These are phyloP conservation scores for Penicillium polonicum DNA, from an alignment of 2,329 filamentous ascomycete genomes.

Conservation along the genomic window DNA sequence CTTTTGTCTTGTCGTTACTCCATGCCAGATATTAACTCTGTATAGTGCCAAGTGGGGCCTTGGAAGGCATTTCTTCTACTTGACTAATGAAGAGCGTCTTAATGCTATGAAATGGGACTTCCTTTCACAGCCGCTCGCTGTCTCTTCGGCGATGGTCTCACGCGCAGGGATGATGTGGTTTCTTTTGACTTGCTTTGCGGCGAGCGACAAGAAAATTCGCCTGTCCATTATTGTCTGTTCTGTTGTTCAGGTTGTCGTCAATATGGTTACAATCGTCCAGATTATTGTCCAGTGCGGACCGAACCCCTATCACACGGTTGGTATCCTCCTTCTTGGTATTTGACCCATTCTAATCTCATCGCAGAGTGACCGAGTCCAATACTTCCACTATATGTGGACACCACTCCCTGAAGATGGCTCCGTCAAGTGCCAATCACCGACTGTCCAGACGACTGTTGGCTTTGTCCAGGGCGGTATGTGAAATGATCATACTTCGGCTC, in stretches of 20 bases:
- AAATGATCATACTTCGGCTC: background rate
- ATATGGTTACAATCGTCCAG: constrained; percentile 36
- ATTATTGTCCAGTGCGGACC: constrained; percentile 40
- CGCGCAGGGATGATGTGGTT: constrained; percentile 41
- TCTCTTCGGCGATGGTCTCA: constrained; percentile 36
- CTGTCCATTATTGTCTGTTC: constrained; percentile 34
- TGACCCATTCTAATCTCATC: constrained; percentile 23
- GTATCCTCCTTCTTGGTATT: background rate
- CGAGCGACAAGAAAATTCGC: constrained; percentile 31
- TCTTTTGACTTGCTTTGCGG: constrained; percentile 35
- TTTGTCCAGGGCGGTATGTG: constrained; percentile 37
- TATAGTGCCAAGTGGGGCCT: constrained; percentile 32
- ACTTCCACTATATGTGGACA: constrained; percentile 44
- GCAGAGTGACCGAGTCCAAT: constrained; percentile 34
- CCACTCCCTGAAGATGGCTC: constrained; percentile 35
- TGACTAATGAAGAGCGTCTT: constrained; percentile 24
- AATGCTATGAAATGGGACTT: constrained; percentile 30
- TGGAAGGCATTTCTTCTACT: constrained; percentile 35
- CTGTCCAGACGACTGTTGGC: constrained; percentile 36
- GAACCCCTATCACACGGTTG: constrained; percentile 30
- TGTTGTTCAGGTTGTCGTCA: constrained; percentile 33
- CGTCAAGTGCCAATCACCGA: constrained; percentile 34
- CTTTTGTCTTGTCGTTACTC: too few relatives aligned
- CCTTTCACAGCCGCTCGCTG: constrained; percentile 27
- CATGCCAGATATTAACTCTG: background rate